Conservation (phyloP, 176 grass and related monocot genomes). For the Urochloa ruziziensis region DNA sequence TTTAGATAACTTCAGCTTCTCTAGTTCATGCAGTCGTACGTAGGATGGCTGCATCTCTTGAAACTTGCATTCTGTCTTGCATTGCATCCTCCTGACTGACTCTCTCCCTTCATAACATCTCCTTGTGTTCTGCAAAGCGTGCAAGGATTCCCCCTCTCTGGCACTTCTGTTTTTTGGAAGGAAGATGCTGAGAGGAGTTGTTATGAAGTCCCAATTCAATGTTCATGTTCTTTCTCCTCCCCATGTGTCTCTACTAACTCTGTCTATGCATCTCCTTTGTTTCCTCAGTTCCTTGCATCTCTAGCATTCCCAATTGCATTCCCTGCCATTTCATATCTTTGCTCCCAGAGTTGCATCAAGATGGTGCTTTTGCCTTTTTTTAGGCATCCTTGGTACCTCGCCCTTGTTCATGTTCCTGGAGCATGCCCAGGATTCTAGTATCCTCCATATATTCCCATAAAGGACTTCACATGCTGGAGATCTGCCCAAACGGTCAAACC, state of each 20-base stretch:
- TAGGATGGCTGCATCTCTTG: constrained; percentile 41
- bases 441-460: constrained; percentile 4
- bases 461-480: not conserved
- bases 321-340: not conserved
- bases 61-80: constrained; percentile 25
- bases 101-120: constrained; percentile 31
- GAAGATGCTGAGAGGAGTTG: constrained; percentile 48
- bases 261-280: not conserved
- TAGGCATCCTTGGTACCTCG: not conserved
- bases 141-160: constrained; percentile 26
- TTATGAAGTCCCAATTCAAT: constrained; percentile 16
- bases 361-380: not conserved
- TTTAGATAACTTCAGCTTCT: constrained; percentile 15
- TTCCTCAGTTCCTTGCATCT: constrained; percentile 23
- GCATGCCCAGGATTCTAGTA: not conserved
- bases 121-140: constrained; percentile 42
- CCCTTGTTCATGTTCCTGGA: constrained; percentile 22
- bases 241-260: constrained; percentile 23
- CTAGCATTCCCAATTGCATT: constrained; percentile 15
- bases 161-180: constrained; percentile 82
- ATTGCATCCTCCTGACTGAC: not conserved
- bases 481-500: constrained; percentile 2
- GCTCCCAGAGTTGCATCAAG: constrained; percentile 8
- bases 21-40: constrained; percentile 14
- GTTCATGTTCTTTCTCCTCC: not conserved